phyloP scores from a whole-genome alignment of 2,329 filamentous ascomycete species.

The Aspergillus ibericus region DNA sequence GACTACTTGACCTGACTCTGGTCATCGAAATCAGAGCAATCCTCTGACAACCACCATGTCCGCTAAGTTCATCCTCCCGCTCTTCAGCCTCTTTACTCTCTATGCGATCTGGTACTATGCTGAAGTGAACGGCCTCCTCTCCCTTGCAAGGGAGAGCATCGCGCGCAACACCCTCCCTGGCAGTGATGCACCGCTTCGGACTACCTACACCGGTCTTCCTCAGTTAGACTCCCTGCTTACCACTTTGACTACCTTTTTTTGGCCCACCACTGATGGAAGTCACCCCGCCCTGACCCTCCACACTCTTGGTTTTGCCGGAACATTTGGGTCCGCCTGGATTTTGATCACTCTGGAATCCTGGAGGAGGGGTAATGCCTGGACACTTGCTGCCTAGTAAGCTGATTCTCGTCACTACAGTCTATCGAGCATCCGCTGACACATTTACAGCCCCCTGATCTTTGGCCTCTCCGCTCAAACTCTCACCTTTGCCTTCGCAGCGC shows the following conservation, averaged over 20 bases:
- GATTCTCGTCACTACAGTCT: neutral
- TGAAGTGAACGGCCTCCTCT: constrained; percentile 32
- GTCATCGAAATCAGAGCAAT: too few species aligned
- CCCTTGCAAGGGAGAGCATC: constrained; percentile 20
- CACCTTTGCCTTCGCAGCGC: constrained; percentile 47
- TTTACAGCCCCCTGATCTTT: constrained; percentile 35
- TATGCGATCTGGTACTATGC: constrained; percentile 38
- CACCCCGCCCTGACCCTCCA: constrained; percentile 38
- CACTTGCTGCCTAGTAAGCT: constrained; percentile 44
- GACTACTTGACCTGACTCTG: neutral
- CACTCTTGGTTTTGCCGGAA: constrained; percentile 41
- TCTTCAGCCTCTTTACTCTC: constrained; percentile 32
- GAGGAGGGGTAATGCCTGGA: constrained; percentile 46
- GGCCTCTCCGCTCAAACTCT: constrained; percentile 46
- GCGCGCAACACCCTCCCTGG: constrained; percentile 28
- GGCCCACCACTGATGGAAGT: constrained; percentile 41
- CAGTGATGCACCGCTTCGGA: constrained; percentile 29
- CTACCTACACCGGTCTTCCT: constrained; percentile 35
- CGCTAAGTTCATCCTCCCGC: constrained; percentile 30
- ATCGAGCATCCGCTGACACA: neutral
- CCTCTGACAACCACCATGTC: constrained; percentile 7
- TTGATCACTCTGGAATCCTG: constrained; percentile 48
- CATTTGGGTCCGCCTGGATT: constrained; percentile 45
- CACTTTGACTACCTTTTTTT: constrained; percentile 41
- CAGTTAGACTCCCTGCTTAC: constrained; percentile 34